A percentile compares a stretch with the other conserved stretches of the same genome.
phyloP scores from a whole-genome alignment of 805 yeast species.

The Candida incommunis region DNA sequence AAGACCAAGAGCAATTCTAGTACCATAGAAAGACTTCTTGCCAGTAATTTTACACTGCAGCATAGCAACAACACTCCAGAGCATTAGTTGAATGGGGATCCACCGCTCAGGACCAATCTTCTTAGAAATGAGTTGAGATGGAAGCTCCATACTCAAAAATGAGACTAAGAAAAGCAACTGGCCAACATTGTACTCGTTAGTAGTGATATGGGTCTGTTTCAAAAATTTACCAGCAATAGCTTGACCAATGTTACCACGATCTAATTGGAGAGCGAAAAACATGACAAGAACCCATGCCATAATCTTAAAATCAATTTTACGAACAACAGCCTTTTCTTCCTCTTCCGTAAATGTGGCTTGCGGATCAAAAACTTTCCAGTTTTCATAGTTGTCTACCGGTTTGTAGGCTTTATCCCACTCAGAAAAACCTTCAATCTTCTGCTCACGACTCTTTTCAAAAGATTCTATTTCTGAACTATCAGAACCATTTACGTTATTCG shows the following conservation, averaged over 20 bases:
- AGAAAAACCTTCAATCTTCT: not conserved
- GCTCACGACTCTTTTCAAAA: not conserved
- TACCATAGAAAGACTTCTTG: constrained; percentile 29
- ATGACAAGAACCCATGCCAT: constrained; percentile 39
- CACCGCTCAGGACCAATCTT: constrained; percentile 48
- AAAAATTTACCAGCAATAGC: constrained; percentile 21
- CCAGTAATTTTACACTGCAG: constrained; percentile 32
- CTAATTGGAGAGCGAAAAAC: constrained; percentile 42
- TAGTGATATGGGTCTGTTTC: constrained; percentile 6
- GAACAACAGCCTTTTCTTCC: constrained; percentile 23
- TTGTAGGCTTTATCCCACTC: not conserved
- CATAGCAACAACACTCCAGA: constrained; percentile 44
- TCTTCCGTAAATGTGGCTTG: constrained; percentile 11
- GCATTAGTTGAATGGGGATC: constrained; percentile 42
- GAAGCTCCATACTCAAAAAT: constrained; percentile 46
- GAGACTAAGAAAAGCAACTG: constrained; percentile 34
- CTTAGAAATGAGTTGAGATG: constrained; percentile 51
- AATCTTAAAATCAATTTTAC: constrained; percentile 40
- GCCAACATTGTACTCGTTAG: constrained; percentile 35
- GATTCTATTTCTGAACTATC: not conserved
- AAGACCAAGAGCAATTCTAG: constrained; percentile 38
- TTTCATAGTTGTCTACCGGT: constrained; percentile 29
- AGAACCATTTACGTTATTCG: not conserved
- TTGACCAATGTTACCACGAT: constrained; percentile 38
- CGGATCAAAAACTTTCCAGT: constrained; percentile 28